phyloP scores from a whole-genome alignment of 2,329 filamentous ascomycete genomes.

The Fusarium equiseti region DNA sequence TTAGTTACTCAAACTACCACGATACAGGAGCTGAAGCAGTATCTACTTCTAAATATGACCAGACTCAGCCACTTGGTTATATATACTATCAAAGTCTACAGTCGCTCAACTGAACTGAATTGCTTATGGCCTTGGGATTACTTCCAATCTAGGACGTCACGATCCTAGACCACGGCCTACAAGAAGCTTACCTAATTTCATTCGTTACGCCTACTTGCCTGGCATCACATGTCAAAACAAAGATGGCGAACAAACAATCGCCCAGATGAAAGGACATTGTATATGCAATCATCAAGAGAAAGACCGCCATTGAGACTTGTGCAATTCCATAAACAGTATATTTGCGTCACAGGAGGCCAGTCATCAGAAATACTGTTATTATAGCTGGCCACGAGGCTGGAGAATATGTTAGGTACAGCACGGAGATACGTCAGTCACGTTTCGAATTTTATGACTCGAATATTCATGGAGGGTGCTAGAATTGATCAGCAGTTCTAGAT shows the following conservation, averaged over 20 bases:
- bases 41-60: not conserved
- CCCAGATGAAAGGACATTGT: not conserved
- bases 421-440: not conserved
- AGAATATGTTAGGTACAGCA: not conserved
- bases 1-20: not conserved
- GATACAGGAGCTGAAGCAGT: not conserved
- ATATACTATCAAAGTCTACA: not conserved
- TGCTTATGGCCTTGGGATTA: not conserved
- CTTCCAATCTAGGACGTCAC: slow-evolving; percentile 1
- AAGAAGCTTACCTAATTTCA: not conserved
- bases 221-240: not conserved
- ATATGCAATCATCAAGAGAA: not conserved
- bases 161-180: slow-evolving; percentile 2
- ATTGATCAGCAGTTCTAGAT: slow-evolving; percentile 26
- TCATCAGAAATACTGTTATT: not conserved
- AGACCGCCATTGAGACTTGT: not conserved
- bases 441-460: not conserved
- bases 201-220: not conserved
- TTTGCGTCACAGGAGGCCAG: not conserved
- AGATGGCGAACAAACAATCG: not conserved
- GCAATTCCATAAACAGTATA: not conserved
- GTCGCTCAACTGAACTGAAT: not conserved
- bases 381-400: not conserved
- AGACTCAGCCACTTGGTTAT: not conserved
- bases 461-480: not conserved